A percentile compares a stretch with the other conserved stretches of the same genome.
Conservation (phyloP, 208 protist species). For the Leishmania tarentolae region DNA sequence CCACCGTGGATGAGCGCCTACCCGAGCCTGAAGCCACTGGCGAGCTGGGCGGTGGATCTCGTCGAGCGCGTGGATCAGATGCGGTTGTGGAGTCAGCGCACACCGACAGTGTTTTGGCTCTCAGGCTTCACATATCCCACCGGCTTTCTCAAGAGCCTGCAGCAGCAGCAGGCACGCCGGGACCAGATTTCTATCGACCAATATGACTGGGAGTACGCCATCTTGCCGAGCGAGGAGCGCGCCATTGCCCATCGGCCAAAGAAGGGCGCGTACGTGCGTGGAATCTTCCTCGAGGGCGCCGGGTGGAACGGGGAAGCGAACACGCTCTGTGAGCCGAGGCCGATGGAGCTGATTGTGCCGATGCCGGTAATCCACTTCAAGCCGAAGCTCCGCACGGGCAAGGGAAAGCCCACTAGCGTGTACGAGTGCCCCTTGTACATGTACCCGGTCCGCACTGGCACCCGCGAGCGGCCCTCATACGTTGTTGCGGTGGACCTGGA, state of each 20-base stretch:
- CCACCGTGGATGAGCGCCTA: slow-evolving; percentile 95
- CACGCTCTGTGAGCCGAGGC: slow-evolving; percentile 94
- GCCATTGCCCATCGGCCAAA: slow-evolving; percentile 91
- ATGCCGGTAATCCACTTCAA: slow-evolving; percentile 99
- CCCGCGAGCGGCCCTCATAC: slow-evolving; percentile 95
- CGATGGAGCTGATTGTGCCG: slow-evolving; percentile 95
- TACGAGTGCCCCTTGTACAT: slow-evolving; percentile 98
- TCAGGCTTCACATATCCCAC: slow-evolving; percentile 99
- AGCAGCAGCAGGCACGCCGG: slow-evolving; percentile 94
- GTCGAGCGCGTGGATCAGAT: slow-evolving; percentile 94
- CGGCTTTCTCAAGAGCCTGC: slow-evolving; percentile 97
- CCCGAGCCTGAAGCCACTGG: slow-evolving; percentile 97
- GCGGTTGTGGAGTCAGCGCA: slow-evolving; percentile 91
- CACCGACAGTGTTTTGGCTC: slow-evolving; percentile 97
- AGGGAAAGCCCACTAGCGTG: slow-evolving; percentile 63
- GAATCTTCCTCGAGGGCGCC: slow-evolving; percentile 97
- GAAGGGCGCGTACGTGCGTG: slow-evolving; percentile 96
- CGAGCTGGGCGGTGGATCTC: slow-evolving; percentile 96
- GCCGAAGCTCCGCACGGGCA: slow-evolving; percentile 91
- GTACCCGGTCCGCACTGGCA: slow-evolving; percentile 97
- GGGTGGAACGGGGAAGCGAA: slow-evolving; percentile 93
- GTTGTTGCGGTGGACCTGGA: slow-evolving; percentile 96
- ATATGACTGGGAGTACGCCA: slow-evolving; percentile 97
- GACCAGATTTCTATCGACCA: slow-evolving; percentile 96
- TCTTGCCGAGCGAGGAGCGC: slow-evolving; percentile 91